Evolutionary conservation across 2,329 filamentous ascomycete species (phyloP).

Genomic region (Cladosporium sp.): DNA sequence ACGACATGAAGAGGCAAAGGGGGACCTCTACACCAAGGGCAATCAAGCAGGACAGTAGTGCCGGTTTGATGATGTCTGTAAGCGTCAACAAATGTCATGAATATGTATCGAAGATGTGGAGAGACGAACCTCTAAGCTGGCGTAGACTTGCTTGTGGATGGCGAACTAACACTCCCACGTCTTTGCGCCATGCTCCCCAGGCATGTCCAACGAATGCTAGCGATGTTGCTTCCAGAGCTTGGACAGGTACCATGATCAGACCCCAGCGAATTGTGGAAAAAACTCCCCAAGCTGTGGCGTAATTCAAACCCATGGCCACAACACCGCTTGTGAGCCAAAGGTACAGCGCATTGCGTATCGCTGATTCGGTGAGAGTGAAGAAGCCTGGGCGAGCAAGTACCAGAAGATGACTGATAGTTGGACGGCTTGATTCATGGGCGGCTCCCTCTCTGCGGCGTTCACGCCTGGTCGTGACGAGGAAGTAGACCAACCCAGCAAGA

Average conservation of each 20-base stretch:
- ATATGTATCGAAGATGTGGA: not conserved
- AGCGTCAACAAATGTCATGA: not conserved
- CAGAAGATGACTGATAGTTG: constrained; percentile 48
- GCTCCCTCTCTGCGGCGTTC: constrained; percentile 8
- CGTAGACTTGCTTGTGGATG: constrained; percentile 22
- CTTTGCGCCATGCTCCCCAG: constrained; percentile 58
- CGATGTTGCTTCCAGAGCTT: constrained; percentile 64
- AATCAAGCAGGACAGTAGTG: constrained; percentile 53
- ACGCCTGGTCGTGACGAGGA: constrained; percentile 49
- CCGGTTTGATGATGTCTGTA: constrained; percentile 51
- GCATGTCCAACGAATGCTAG: constrained; percentile 66
- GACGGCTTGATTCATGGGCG: constrained; percentile 24
- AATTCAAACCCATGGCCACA: constrained; percentile 61
- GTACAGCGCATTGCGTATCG: constrained; percentile 67
- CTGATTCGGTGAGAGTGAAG: constrained; percentile 64
- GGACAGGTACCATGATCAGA: constrained; percentile 71
- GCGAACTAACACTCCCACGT: constrained; percentile 32
- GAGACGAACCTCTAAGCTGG: constrained; percentile 22
- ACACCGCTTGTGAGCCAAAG: constrained; percentile 69
- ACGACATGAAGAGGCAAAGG: constrained; percentile 62
- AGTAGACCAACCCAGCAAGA: constrained; percentile 59
- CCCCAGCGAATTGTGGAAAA: constrained; percentile 76
- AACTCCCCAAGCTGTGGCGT: constrained; percentile 71
- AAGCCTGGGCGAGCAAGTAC: constrained; percentile 59
- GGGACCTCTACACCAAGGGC: constrained; percentile 62